phyloP scores from a whole-genome alignment of 1,139 yeast species.

The Wickerhamomyces sp. region DNA sequence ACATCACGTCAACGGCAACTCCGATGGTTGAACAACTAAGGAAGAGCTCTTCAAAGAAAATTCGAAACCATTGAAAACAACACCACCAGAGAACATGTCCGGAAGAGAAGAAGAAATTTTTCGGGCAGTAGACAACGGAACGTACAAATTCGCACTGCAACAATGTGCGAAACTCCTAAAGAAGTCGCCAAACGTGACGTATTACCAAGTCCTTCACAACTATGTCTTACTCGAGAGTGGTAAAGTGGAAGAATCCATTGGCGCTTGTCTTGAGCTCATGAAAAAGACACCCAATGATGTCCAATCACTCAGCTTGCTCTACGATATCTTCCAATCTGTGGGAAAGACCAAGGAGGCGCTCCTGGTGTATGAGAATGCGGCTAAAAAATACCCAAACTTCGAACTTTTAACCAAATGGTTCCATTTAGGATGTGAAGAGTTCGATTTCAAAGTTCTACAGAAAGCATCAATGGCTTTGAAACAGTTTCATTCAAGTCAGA shows the following conservation, averaged over 20 bases:
- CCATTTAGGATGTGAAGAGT: constrained; percentile 32
- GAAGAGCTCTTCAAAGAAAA: too few species aligned
- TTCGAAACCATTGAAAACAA: too few species aligned
- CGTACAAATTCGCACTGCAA: constrained; percentile 47
- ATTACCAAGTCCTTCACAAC: constrained; percentile 47
- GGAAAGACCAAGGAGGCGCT: constrained; percentile 35
- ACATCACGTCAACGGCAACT: too few species aligned
- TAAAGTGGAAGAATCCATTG: constrained; percentile 38
- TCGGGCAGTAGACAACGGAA: constrained; percentile 49
- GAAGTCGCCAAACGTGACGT: constrained; percentile 51
- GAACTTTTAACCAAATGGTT: constrained; percentile 44
- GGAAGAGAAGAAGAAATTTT: constrained; percentile 24
- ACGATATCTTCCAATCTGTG: constrained; percentile 29
- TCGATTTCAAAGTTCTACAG: constrained; percentile 40
- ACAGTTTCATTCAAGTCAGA: constrained; percentile 21
- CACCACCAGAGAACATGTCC: too few species aligned
- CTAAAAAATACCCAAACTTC: constrained; percentile 47
- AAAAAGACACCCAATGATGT: constrained; percentile 49
- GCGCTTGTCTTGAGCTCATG: constrained; percentile 37
- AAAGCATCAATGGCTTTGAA: constrained; percentile 41
- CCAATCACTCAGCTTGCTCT: constrained; percentile 43
- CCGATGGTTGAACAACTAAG: too few species aligned
- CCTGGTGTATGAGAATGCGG: constrained; percentile 49
- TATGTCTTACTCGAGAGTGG: constrained; percentile 41
- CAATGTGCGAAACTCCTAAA: constrained; percentile 45